Conservation (phyloP, 1,139 yeast genomes). For the Casaregolazyma suthepensis region DNA sequence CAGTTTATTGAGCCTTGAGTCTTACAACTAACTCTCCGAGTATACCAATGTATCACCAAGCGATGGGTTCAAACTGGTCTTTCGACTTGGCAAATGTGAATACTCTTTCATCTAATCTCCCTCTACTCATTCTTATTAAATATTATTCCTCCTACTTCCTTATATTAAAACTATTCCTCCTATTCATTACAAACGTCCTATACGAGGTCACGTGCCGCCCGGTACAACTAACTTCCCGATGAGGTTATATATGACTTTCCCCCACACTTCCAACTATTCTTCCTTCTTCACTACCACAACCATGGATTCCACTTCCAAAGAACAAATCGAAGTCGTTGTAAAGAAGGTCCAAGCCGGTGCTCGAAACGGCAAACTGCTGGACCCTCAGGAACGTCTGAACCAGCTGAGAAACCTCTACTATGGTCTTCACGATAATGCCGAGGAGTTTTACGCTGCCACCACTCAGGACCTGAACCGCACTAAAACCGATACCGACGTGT, state of each 20-base stretch:
- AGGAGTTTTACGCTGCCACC: slow-evolving; percentile 52
- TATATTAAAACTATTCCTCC: not conserved
- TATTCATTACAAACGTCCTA: too few relatives aligned
- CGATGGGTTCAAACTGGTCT: too few relatives aligned
- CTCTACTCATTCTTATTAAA: too few relatives aligned
- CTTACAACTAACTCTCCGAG: too few relatives aligned
- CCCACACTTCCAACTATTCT: not conserved
- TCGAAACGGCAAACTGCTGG: slow-evolving; percentile 44
- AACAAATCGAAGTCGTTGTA: slow-evolving; percentile 21
- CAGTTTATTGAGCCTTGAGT: too few relatives aligned
- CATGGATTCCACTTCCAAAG: slow-evolving; percentile 4
- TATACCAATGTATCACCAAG: too few relatives aligned
- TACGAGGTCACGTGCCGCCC: not conserved
- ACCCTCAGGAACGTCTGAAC: slow-evolving; percentile 52
- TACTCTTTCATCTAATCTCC: too few relatives aligned
- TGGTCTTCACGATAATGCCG: slow-evolving; percentile 56
- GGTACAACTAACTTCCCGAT: not conserved
- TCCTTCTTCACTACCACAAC: not conserved
- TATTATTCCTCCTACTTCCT: not conserved
- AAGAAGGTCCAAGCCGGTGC: slow-evolving; percentile 40
- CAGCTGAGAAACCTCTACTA: slow-evolving; percentile 66
- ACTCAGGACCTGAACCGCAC: slow-evolving; percentile 61
- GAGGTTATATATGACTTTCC: not conserved
- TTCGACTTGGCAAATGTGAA: too few relatives aligned
- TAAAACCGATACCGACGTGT: slow-evolving; percentile 50